These are phyloP conservation scores for Hemisphaericaspora subhashii DNA, from an alignment of 1,139 yeast genomes.

Conservation along the genomic window DNA sequence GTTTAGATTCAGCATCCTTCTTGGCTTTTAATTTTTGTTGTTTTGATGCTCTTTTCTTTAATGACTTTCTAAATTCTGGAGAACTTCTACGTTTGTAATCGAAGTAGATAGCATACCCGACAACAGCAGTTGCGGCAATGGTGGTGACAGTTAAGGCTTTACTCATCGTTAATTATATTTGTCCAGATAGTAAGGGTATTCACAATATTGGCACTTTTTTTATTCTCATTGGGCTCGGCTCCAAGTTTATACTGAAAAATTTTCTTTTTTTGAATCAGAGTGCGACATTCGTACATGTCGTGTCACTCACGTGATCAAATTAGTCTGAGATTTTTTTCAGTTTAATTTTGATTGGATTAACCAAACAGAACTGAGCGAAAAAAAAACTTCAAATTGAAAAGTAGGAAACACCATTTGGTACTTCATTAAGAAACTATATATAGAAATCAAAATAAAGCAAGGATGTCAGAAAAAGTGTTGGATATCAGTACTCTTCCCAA, in stretches of 20 bases:
- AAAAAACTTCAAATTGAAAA: too few species aligned
- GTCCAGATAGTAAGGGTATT: too few species aligned
- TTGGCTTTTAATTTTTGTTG: slow-evolving; percentile 58
- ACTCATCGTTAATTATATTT: too few species aligned
- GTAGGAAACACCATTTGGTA: too few species aligned
- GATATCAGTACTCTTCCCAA: slow-evolving; percentile 25
- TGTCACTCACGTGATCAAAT: too few species aligned
- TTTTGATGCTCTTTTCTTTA: slow-evolving; percentile 62
- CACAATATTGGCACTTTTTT: too few species aligned
- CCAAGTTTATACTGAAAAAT: slow-evolving; percentile 1
- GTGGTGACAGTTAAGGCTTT: slow-evolving; percentile 50
- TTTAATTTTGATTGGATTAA: too few species aligned
- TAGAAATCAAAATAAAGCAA: background rate
- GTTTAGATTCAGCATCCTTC: slow-evolving; percentile 58
- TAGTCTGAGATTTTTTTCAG: too few species aligned
- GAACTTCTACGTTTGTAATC: slow-evolving; percentile 89
- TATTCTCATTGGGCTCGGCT: too few species aligned
- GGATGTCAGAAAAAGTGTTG: slow-evolving; percentile 13
- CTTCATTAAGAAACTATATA: background rate
- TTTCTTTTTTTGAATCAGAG: background rate
- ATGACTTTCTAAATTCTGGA: slow-evolving; percentile 73
- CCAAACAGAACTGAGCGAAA: too few species aligned
- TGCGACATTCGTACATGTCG: background rate
- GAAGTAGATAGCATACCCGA: slow-evolving; percentile 84
- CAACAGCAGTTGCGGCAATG: slow-evolving; percentile 53